Conservation (phyloP, 2,329 filamentous ascomycete genomes). For the Nothopassalora personata region DNA sequence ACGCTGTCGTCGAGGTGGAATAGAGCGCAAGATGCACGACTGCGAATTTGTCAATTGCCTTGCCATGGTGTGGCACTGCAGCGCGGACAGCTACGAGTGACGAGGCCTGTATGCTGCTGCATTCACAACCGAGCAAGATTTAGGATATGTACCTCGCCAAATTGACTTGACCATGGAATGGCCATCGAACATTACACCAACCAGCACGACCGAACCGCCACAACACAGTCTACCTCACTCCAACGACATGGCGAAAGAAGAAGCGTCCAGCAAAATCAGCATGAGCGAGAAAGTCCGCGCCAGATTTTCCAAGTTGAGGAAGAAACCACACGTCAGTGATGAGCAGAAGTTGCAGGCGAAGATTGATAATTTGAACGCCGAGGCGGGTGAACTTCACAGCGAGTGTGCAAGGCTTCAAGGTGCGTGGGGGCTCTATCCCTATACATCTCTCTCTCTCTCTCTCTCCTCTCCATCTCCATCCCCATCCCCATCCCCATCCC, state of each 20-base stretch:
- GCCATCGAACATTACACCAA: not conserved
- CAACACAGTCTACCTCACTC: not conserved
- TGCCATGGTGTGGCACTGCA: not conserved
- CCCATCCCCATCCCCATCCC: no score
- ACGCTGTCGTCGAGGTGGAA: not conserved
- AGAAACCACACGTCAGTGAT: slow-evolving; percentile 2
- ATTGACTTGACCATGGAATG: not conserved
- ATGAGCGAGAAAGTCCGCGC: not conserved
- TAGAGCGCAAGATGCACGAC: not conserved
- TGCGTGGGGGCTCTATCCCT: not conserved
- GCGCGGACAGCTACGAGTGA: not conserved
- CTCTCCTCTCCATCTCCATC: not conserved
- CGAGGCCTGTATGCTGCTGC: not conserved
- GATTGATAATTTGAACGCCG: slow-evolving; percentile 1
- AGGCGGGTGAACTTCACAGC: slow-evolving; percentile 3
- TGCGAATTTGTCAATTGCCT: not conserved
- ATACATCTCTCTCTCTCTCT: not conserved
- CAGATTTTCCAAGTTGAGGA: slow-evolving; percentile 1
- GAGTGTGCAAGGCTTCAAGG: not conserved
- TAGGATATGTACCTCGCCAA: not conserved
- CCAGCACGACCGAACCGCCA: not conserved
- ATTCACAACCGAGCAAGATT: not conserved
- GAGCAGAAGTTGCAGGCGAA: slow-evolving; percentile 6
- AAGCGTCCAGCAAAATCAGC: not conserved
- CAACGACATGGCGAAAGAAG: not conserved